Base-by-base conservation (phyloP, 805 yeast genomes). In the Wickerhamiella galacta region DNA sequence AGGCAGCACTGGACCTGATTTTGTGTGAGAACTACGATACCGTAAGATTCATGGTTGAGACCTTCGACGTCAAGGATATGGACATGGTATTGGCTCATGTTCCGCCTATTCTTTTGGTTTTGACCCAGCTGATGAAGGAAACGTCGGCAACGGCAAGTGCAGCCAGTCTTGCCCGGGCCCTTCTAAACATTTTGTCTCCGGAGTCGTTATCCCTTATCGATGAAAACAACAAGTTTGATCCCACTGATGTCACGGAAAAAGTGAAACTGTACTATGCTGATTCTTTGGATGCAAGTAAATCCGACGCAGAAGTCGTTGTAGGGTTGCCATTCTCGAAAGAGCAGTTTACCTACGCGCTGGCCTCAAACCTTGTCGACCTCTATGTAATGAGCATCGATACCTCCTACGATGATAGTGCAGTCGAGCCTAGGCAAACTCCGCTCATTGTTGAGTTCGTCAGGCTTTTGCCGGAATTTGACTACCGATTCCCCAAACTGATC, bases 61-160 rank as follows among this genome's bases (percentile, higher is more conserved):
- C 66, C 33, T 87, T 81, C 57, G 69, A 79, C 41, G 71, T 83
- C 19, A 69, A 67, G 26, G 98, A 87, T 41, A 95, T 83, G 43
- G 96, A 83, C 40, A 81, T 82, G 77, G 54, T 75, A 6, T 58
- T 70, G 0, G 63, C 66, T 14, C 95, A 87, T 48, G 57, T 78
- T 6, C 95, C 96, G 0, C 53, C 81, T 27, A 63, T 78, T 1
- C 49, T 83, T 1, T 43, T 81, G 18, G 40, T 40, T 18, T 32
- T 48, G 3, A 23, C 38, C 19, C 23, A 24, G 11, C n/a, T 20
- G 6, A 20, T 20, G 16, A 16, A 16, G 28, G 28, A 18, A 27
- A 18, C 16, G 26, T 16, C 20, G 35, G 12, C 39, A 17, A 11
- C 22, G 18, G 5, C 17, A 28, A 1, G 29, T 22, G n/a, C 30